These are phyloP conservation scores for Penicillium sp. DNA, from an alignment of 2,329 filamentous ascomycete genomes.

Conservation along the genomic window DNA sequence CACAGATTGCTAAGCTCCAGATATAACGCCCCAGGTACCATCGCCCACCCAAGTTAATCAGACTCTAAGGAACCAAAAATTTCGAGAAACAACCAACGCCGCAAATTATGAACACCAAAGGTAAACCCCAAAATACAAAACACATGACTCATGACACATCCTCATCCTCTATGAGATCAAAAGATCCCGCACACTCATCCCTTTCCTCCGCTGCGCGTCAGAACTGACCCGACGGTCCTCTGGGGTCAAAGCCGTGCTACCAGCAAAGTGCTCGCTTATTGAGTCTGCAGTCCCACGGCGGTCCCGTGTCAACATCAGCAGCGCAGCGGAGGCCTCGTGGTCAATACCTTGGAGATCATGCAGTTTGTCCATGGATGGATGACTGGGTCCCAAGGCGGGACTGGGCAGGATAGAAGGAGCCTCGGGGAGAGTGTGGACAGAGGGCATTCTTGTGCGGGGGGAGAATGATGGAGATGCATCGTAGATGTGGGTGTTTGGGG, in stretches of 20 bases:
- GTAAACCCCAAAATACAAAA: background rate
- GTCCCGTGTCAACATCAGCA: constrained; percentile 85
- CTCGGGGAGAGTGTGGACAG: constrained; percentile 22
- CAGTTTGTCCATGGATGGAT: constrained; percentile 23
- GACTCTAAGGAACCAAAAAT: background rate
- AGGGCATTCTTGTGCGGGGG: constrained; percentile 31
- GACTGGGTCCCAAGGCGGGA: constrained; percentile 36
- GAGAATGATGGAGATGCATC: constrained; percentile 38
- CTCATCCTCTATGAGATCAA: constrained; percentile 47
- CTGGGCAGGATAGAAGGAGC: constrained; percentile 39
- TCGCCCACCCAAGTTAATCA: background rate
- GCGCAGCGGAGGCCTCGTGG: constrained; percentile 79
- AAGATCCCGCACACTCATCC: constrained; percentile 59
- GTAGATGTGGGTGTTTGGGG: constrained; percentile 21
- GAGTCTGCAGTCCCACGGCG: constrained; percentile 56
- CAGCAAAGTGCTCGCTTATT: constrained; percentile 26
- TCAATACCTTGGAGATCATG: constrained; percentile 50
- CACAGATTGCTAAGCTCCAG: background rate
- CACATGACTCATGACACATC: background rate
- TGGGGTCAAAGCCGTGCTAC: background rate
- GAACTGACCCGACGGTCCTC: constrained; percentile 6
- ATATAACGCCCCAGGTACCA: background rate
- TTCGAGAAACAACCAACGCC: background rate
- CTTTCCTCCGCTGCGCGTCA: constrained; percentile 40
- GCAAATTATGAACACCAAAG: background rate